Conservation (phyloP, 2,329 filamentous ascomycete species). For the Diatrype stigma region DNA sequence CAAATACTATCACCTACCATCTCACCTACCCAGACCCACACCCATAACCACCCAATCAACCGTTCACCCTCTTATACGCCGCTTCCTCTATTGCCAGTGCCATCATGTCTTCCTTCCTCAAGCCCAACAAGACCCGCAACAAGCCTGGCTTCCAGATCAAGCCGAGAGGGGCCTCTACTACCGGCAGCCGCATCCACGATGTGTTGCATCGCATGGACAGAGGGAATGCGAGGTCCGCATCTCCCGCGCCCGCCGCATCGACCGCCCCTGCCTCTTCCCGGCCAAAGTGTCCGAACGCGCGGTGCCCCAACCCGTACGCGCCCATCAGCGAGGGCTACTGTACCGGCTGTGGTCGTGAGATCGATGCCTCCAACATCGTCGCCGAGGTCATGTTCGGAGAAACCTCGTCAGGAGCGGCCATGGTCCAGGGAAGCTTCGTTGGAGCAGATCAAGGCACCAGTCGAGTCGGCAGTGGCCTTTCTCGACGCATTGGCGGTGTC, state of each 20-base stretch:
- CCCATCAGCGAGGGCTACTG: constrained; percentile 63
- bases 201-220: constrained; percentile 22
- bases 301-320: constrained; percentile 55
- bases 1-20: too few species aligned
- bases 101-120: constrained; percentile 46
- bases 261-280: constrained; percentile 28
- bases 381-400: constrained; percentile 91
- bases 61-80: constrained; percentile 5
- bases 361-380: constrained; percentile 85
- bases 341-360: constrained; percentile 77
- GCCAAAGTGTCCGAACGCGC: constrained; percentile 53
- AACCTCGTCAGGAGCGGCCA: constrained; percentile 75
- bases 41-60: too few species aligned
- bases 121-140: constrained; percentile 32
- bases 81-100: constrained; percentile 2
- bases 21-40: too few species aligned
- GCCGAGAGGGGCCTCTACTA: constrained; percentile 39
- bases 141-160: constrained; percentile 35
- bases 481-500: constrained; percentile 53
- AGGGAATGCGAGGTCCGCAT: constrained; percentile 17
- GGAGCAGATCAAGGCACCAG: constrained; percentile 80
- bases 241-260: constrained; percentile 12
- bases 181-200: constrained; percentile 49
- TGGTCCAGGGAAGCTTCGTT: constrained; percentile 87
- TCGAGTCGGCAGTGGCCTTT: constrained; percentile 60